Conservation (phyloP, 73 alveolate species). For the Paramecium pentaurelia region DNA sequence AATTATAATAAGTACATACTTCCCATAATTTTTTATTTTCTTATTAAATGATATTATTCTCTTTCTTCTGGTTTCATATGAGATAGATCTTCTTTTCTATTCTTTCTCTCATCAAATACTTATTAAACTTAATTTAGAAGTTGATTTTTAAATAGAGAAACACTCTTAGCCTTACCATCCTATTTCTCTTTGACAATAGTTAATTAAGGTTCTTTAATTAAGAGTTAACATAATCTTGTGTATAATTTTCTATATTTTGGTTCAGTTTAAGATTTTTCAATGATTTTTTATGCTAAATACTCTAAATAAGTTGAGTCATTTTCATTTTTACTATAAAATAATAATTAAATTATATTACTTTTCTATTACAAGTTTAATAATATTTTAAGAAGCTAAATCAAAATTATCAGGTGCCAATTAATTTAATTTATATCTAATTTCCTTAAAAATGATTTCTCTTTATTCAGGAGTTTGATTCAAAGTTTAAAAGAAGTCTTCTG, state of each 20-base stretch:
- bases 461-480: background rate
- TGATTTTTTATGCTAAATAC: background rate
- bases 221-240: background rate
- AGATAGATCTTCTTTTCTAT: background rate
- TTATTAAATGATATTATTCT: background rate
- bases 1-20: background rate
- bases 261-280: constrained; percentile 2
- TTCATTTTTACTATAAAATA: background rate
- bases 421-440: background rate
- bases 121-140: background rate
- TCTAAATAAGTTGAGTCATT: background rate
- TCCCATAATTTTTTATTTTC: constrained; percentile 31
- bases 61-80: background rate
- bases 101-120: background rate
- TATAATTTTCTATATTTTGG: constrained; percentile 28
- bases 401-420: constrained; percentile 25
- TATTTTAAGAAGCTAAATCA: background rate
- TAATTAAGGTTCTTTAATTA: background rate
- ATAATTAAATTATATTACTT: background rate
- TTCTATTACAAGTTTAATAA: background rate
- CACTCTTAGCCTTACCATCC: background rate
- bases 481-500: background rate
- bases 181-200: background rate
- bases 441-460: background rate
- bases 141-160: background rate